These are phyloP conservation scores for Rhizopogon vesiculosus DNA, from an alignment of 768 basidiomycete species.

Conservation along the genomic window DNA sequence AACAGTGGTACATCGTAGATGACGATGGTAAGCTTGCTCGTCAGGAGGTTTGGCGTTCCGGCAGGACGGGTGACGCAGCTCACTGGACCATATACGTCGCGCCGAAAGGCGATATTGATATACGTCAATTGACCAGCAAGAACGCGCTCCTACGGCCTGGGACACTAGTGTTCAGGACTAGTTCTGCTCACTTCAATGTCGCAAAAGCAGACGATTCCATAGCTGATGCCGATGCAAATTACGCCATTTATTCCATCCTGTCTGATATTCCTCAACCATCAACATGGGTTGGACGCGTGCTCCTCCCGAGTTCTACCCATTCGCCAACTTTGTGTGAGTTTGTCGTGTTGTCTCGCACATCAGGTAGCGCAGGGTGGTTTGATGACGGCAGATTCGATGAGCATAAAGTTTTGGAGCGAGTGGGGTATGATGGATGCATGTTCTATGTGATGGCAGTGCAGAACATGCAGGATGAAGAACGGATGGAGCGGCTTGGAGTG, in stretches of 20 bases:
- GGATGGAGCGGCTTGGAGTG: slow-evolving; percentile 16
- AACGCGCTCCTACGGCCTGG: slow-evolving; percentile 6
- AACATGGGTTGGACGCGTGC: slow-evolving; percentile 7
- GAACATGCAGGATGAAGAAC: not conserved
- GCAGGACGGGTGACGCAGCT: not conserved
- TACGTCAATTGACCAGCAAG: not conserved
- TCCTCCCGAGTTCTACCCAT: slow-evolving; percentile 10
- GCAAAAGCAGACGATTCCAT: not conserved
- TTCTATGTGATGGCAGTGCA: slow-evolving; percentile 19
- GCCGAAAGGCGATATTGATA: not conserved
- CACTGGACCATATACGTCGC: not conserved
- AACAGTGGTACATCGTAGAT: slow-evolving; percentile 13
- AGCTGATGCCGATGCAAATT: not conserved
- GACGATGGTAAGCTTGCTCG: slow-evolving; percentile 7
- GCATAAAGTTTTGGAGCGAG: not conserved
- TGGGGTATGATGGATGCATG: slow-evolving; percentile 12
- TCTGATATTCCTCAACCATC: not conserved
- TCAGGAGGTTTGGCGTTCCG: slow-evolving; percentile 7
- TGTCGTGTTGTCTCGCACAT: slow-evolving; percentile 15
- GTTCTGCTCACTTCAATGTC: slow-evolving; percentile 8
- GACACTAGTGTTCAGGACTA: slow-evolving; percentile 19
- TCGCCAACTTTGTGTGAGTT: slow-evolving; percentile 9
- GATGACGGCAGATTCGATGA: slow-evolving; percentile 1
- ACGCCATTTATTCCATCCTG: slow-evolving; percentile 9
- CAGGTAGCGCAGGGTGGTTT: not conserved